phyloP scores from a whole-genome alignment of 2,329 filamentous ascomycete genomes.

The Fragosphaeria purpurea region DNA sequence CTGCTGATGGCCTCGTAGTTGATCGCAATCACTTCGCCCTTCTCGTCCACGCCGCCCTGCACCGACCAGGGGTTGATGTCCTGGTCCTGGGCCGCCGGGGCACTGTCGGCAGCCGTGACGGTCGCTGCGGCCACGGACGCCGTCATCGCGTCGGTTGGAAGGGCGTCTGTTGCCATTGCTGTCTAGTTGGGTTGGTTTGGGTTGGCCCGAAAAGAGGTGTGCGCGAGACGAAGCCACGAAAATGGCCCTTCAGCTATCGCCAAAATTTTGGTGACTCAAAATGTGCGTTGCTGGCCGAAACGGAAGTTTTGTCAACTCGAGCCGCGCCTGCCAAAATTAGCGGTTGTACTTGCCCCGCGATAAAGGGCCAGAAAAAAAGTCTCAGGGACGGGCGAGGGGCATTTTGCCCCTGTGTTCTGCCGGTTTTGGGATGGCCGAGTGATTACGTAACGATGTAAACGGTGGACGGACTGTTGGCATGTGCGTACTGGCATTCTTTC shows the following conservation, averaged over 20 bases:
- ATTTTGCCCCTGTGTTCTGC: neutral
- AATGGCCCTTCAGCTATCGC: no score
- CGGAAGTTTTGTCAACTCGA: neutral
- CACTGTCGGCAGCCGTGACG: conserved; percentile 15
- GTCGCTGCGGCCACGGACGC: no score
- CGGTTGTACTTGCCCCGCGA: conserved; percentile 7
- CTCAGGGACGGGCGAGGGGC: conserved; percentile 5
- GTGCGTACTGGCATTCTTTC: no score
- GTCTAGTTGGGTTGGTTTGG: neutral
- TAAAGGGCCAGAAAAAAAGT: conserved; percentile 1
- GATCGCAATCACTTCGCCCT: conserved; percentile 13
- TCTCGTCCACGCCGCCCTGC: conserved; percentile 12
- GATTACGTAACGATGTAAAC: no score
- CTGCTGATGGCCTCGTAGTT: conserved; percentile 16
- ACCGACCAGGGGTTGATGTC: conserved; percentile 17
- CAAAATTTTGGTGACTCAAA: no score
- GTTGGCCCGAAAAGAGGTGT: no score
- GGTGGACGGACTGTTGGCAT: no score
- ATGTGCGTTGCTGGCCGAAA: neutral
- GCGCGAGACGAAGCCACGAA: no score
- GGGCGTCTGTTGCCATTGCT: no score
- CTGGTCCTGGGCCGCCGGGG: conserved; percentile 8
- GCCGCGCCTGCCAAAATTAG: conserved; percentile 1
- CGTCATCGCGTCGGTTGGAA: no score
- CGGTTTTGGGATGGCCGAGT: no score